Percentiles rank a stretch among this genome's conserved stretches.
Conservation (phyloP, 2,329 filamentous ascomycete genomes). For the Orbilia javanica region DNA sequence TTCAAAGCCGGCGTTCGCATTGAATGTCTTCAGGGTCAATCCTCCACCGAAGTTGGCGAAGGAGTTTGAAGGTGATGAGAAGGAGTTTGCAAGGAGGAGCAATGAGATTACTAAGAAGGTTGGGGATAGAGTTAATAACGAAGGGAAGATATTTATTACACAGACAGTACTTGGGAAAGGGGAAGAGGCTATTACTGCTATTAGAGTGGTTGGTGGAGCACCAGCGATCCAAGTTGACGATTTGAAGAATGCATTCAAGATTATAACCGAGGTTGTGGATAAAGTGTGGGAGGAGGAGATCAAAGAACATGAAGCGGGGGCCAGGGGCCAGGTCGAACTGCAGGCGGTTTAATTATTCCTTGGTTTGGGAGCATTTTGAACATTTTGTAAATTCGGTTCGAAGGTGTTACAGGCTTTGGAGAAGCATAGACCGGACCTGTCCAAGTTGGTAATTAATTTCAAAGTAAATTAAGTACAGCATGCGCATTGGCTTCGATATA, state of each 20-base stretch:
- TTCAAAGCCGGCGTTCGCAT: constrained; percentile 79
- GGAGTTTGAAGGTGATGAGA: constrained; percentile 40
- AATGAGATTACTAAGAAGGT: constrained; percentile 80
- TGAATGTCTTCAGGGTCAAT: constrained; percentile 80
- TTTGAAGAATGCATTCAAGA: constrained; percentile 78
- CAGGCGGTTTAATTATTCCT: constrained; percentile 50
- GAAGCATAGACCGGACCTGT: no score
- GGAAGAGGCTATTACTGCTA: constrained; percentile 75
- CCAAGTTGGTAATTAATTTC: no score
- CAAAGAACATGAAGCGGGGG: constrained; percentile 13
- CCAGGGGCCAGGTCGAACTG: constrained; percentile 48
- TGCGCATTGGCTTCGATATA: no score
- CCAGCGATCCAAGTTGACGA: constrained; percentile 78
- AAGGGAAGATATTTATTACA: constrained; percentile 85
- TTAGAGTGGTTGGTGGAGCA: constrained; percentile 83
- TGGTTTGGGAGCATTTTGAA: no score
- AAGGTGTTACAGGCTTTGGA: no score
- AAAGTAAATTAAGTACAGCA: no score
- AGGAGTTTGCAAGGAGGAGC: constrained; percentile 68
- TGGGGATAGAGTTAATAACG: constrained; percentile 79
- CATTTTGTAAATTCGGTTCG: neutral
- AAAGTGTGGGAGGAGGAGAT: constrained; percentile 52
- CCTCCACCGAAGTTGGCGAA: constrained; percentile 63
- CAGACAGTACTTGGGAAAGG: constrained; percentile 75
- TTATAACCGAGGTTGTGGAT: constrained; percentile 70